Evolutionary conservation across 345 rosid genomes (phyloP), one percentile per base, ranked within the genome.

Genomic region (Gossypium longicalyx): DNA sequence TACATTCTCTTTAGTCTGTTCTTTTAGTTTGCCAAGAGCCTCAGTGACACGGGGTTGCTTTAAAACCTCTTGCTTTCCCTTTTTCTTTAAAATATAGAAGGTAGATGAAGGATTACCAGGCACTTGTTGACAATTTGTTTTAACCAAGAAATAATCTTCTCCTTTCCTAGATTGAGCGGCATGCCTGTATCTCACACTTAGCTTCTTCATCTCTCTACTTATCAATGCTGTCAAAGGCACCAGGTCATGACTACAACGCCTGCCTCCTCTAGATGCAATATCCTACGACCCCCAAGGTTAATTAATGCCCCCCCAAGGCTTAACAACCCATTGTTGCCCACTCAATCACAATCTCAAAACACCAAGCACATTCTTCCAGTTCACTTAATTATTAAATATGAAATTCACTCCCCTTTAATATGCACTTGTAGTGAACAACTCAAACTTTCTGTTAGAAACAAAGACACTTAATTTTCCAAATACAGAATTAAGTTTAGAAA

Each of bases 141-240:
- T 91, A 53, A 90, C 80, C 77, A 90, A 84, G 83, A 87, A 83
- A 77, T 86, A 90, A 83, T 94, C 98, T 80, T 91, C 98, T 67
- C 97, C 97, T 81, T 94, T 94, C 74, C 83, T 89, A 76, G 93
- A 87, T 81, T 89, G 98, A 77, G 91, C 94, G 9, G 97, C 93
- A 11, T 82, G 85, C 3, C 97, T 92, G 48, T 60, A 85, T 75
- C 85, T 81, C 51, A 94, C 78, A 76, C 81, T 82, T 13, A 97
- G 97, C 80, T 85, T 91, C 63, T 56, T 88, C 74, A 85, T 82
- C 76, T 93, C 97, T 81, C 83, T 85, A 80, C 84, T 86, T 67
- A 91, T 82, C 85, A 93, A 73, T 67, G 89, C 87, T 71, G 93
- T 95, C 45, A 93, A 92, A 77, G 98, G 92, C 64, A 23, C 23